These are phyloP conservation scores for Colletotrichum phormii DNA, from an alignment of 2,329 filamentous ascomycete species.

Conservation along the genomic window DNA sequence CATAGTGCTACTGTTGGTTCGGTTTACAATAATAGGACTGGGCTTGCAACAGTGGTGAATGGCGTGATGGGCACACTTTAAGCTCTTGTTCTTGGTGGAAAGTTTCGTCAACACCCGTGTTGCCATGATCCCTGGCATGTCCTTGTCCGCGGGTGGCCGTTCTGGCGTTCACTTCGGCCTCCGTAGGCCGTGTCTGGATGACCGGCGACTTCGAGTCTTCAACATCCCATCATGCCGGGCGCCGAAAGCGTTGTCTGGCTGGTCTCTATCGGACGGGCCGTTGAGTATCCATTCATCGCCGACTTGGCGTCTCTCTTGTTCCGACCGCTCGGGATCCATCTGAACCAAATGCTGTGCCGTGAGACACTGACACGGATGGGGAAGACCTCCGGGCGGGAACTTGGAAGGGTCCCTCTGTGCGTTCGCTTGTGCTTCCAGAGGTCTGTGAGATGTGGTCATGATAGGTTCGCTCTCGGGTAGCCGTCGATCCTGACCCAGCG, in stretches of 20 bases:
- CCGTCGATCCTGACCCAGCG: neutral
- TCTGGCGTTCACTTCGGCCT: neutral
- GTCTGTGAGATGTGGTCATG: neutral
- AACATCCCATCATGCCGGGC: neutral
- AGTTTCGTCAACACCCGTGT: neutral
- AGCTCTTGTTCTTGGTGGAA: neutral
- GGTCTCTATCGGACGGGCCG: neutral
- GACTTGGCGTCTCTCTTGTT: neutral
- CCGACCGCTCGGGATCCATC: constrained; percentile 1
- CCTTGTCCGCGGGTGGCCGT: neutral
- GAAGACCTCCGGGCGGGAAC: neutral
- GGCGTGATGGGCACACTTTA: neutral
- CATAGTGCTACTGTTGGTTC: neutral
- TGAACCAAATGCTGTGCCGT: neutral
- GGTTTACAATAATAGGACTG: neutral
- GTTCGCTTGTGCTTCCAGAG: neutral
- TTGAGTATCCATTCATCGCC: neutral
- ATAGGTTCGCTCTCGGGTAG: neutral
- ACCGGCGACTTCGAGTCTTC: neutral
- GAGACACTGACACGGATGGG: neutral
- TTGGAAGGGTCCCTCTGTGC: neutral
- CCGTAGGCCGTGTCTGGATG: neutral
- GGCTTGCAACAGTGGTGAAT: neutral
- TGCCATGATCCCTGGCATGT: neutral
- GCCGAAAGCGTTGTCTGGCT: neutral